Evolutionary conservation across 495 filamentous ascomycete species (phyloP).

Genomic region (Hypoxylon cercidicola): DNA sequence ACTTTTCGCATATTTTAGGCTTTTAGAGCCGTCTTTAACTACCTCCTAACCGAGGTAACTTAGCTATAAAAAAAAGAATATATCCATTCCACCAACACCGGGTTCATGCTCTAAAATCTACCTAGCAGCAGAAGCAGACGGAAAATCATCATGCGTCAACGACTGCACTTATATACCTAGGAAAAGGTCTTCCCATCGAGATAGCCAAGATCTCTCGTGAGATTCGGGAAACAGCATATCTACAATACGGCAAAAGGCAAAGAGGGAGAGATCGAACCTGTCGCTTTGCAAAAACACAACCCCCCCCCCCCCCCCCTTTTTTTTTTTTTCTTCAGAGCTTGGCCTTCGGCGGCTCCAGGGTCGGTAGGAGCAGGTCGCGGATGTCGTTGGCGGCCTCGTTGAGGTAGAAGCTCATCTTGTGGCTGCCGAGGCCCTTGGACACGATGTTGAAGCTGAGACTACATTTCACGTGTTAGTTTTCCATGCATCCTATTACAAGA

Average conservation of each 20-base stretch:
- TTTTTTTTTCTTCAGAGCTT: slow-evolving; percentile 82
- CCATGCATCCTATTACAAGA: slow-evolving; percentile 2
- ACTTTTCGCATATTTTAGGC: not conserved
- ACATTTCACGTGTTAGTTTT: slow-evolving; percentile 22
- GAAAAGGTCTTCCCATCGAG: not conserved
- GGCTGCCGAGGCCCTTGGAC: slow-evolving; percentile 87
- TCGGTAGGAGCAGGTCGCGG: slow-evolving; percentile 86
- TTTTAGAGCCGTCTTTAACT: not conserved
- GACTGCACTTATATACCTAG: slow-evolving; percentile 3
- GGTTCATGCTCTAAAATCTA: slow-evolving; percentile 35
- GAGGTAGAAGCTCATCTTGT: slow-evolving; percentile 94
- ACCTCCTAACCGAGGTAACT: not conserved
- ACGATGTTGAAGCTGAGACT: slow-evolving; percentile 99
- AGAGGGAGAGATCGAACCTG: not conserved
- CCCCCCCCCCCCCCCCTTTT: no score
- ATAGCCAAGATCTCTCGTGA: not conserved
- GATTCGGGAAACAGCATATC: slow-evolving; percentile 2
- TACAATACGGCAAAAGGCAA: slow-evolving; percentile 4
- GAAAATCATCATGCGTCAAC: slow-evolving; percentile 5
- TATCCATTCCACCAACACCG: slow-evolving; percentile 35
- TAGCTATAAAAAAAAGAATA: slow-evolving; percentile 12
- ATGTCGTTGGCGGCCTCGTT: slow-evolving; percentile 93
- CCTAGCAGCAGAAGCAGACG: slow-evolving; percentile 10
- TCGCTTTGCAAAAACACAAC: not conserved
- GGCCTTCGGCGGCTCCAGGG: slow-evolving; percentile 83